Conservation (phyloP, 2,329 filamentous ascomycete species). For the Coniella lustricola region DNA sequence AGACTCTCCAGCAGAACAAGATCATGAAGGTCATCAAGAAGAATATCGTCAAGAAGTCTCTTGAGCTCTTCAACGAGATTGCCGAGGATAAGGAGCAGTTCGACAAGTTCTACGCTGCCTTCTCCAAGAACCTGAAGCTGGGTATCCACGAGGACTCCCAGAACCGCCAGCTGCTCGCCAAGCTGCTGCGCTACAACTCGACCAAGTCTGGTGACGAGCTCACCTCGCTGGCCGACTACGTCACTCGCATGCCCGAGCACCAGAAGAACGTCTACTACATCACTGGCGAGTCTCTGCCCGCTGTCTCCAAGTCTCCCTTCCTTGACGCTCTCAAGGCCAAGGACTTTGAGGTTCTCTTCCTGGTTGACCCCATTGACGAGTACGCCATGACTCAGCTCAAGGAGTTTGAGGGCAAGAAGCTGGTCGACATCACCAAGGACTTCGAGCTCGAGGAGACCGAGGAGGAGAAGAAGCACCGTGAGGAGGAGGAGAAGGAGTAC, state of each 20-base stretch:
- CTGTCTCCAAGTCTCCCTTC: slow-evolving; percentile 97
- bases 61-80: slow-evolving; percentile 99
- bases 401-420: slow-evolving; percentile 99
- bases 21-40: slow-evolving; percentile 99
- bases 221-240: slow-evolving; percentile 93
- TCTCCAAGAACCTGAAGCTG: slow-evolving; percentile 99
- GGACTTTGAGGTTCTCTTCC: slow-evolving; percentile 99
- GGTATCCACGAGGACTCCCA: slow-evolving; percentile 99
- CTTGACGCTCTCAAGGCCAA: slow-evolving; percentile 97
- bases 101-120: slow-evolving; percentile 99
- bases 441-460: slow-evolving; percentile 99
- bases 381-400: slow-evolving; percentile 99
- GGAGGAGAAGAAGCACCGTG: slow-evolving; percentile 94
- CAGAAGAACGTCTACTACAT: slow-evolving; percentile 99
- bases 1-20: slow-evolving; percentile 99
- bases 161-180: slow-evolving; percentile 88
- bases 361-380: slow-evolving; percentile 98
- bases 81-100: slow-evolving; percentile 99
- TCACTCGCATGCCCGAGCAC: slow-evolving; percentile 99
- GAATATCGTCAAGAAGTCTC: slow-evolving; percentile 99
- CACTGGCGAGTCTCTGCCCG: slow-evolving; percentile 98
- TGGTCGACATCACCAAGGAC: slow-evolving; percentile 99
- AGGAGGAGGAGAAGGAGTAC: slow-evolving; percentile 97
- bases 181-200: slow-evolving; percentile 97
- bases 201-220: slow-evolving; percentile 97